A percentile compares a stretch with the other conserved stretches of the same genome.
Evolutionary conservation across 352 stramenopile species (phyloP).

Genomic region (Globisporangium abappressorium): DNA sequence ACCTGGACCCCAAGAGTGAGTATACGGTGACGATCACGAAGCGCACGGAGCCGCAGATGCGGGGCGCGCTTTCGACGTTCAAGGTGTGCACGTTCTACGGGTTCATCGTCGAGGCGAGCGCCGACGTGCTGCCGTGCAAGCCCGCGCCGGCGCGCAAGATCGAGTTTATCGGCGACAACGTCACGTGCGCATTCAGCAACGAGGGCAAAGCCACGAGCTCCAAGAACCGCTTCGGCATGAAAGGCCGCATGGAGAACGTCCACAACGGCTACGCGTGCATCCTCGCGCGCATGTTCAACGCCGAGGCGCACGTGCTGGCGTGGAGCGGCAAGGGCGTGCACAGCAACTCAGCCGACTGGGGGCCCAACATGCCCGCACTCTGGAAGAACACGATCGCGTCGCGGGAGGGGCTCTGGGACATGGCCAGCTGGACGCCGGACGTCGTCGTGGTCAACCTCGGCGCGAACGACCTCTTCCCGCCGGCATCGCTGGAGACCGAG

Average conservation of each 20-base stretch:
- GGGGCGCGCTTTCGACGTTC: conserved; percentile 82
- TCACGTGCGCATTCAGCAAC: conserved; percentile 85
- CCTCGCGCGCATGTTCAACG: conserved; percentile 79
- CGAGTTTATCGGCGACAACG: conserved; percentile 82
- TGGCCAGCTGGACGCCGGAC: conserved; percentile 73
- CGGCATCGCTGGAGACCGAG: conserved; percentile 78
- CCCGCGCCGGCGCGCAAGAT: conserved; percentile 50
- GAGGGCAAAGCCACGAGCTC: conserved; percentile 70
- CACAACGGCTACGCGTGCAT: conserved; percentile 87
- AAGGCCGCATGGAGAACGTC: conserved; percentile 86
- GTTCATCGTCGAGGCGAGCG: conserved; percentile 74
- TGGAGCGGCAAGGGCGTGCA: conserved; percentile 87
- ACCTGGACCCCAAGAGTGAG: conserved; percentile 46
- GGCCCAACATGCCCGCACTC: conserved; percentile 71
- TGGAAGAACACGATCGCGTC: conserved; percentile 88
- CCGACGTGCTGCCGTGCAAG: conserved; percentile 53
- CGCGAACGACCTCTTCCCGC: conserved; percentile 79
- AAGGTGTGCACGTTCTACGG: conserved; percentile 90
- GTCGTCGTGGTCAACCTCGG: conserved; percentile 85
- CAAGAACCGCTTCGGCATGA: conserved; percentile 78
- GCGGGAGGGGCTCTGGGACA: conserved; percentile 62
- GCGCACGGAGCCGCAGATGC: conserved; percentile 83
- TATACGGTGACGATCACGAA: conserved; percentile 77
- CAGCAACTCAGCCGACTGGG: conserved; percentile 84
- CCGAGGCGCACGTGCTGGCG: conserved; percentile 79